Evolutionary conservation across 192 early-diverging fungal species (phyloP), one percentile per base, ranked within the genome.

Genomic region (Phlyctochytrium planicorne): DNA sequence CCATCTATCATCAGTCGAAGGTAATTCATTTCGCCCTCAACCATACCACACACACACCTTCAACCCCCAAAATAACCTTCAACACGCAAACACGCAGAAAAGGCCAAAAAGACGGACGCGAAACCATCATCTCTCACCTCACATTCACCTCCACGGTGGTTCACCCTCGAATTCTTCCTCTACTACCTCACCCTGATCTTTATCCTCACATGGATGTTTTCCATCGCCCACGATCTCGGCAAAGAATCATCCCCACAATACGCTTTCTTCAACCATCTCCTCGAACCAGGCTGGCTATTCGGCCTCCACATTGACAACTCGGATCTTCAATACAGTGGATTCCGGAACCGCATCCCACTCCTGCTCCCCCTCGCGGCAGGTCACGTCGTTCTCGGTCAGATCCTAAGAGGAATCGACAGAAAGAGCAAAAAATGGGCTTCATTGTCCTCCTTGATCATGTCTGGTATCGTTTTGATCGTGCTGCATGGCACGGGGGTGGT

Each of bases 401-500:
- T 81, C 32, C 80, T 80, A 30, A 74, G 78, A 63, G 66, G 59
- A 0, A 59, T 37, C 29, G 17, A 3, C 4, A 24, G 57, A 50
- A 68, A n/a, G 40, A 68, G 30, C 32, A 6, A 4, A 2, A 24
- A 3, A 23, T 1, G 1, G 50, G 60, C 17, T n/a, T 47, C 4
- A n/a, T 20, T 53, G 16, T 6, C 87, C 60, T 80, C 84, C 30
- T 60, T 91, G 1, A 56, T 73, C 1, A 87, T 90, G 35, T 87
- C 89, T 2, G 59, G 84, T 14, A 62, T 82, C 12, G 91, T 90
- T 67, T 75, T 91, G 3, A 64, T 76, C 23, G 82, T 85, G 23
- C 74, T 94, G 17, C 85, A 90, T 63, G 95, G 94, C 1, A 79
- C 84, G 36, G 89, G 88, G n/a, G 53, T 87, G 1, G 53, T 96